These are phyloP conservation scores for Hsuehochloa calcarea DNA, from an alignment of 176 grass and related monocot genomes.

Conservation along the genomic window DNA sequence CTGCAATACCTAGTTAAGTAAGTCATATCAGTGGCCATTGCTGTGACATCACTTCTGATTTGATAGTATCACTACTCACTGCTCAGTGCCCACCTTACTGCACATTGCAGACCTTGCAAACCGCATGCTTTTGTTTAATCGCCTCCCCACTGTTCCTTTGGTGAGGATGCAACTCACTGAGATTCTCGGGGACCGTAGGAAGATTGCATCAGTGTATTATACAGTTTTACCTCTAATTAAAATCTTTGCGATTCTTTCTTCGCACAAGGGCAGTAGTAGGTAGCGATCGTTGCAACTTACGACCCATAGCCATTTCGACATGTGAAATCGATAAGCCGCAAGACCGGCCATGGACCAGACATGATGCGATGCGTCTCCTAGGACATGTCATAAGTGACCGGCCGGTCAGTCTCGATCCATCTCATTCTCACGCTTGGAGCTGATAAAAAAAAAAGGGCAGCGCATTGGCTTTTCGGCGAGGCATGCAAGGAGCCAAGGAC, in stretches of 20 bases:
- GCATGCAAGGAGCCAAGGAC: background rate
- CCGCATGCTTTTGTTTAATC: background rate
- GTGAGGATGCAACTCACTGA: background rate
- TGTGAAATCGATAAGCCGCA: background rate
- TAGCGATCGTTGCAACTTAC: background rate
- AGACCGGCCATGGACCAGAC: background rate
- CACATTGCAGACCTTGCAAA: background rate
- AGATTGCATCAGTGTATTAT: background rate
- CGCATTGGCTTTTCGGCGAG: background rate
- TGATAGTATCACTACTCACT: constrained; percentile 8
- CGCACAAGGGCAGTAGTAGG: background rate
- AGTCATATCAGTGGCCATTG: constrained; percentile 24
- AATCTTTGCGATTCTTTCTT: background rate
- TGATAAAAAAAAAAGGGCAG: background rate
- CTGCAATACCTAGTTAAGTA: background rate
- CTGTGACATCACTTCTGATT: constrained; percentile 36
- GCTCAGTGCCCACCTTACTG: background rate
- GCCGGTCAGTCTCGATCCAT: background rate
- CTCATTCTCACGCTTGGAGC: background rate
- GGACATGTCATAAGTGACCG: background rate
- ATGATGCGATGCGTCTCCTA: background rate
- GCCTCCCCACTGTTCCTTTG: background rate
- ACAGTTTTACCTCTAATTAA: background rate
- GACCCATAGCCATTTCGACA: background rate
- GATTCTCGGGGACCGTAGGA: background rate